Conservation (phyloP, 306 rosid genomes). For the Cucurbita moschata region DNA sequence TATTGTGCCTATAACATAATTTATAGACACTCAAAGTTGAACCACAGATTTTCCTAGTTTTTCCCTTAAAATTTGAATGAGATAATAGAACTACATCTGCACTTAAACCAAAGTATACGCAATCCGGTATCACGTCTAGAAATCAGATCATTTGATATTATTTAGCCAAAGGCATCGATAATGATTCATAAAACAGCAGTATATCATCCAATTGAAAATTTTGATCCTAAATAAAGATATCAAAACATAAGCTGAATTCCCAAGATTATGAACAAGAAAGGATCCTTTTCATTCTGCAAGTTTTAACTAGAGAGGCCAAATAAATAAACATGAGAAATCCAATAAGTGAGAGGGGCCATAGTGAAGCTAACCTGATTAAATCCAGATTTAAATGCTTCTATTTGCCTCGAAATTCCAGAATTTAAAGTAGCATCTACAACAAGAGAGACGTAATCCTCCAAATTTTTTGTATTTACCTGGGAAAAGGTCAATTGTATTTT, state of each 20-base stretch:
- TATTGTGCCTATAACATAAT: background rate
- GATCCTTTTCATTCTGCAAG: background rate
- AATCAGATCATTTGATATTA: background rate
- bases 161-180: background rate
- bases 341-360: background rate
- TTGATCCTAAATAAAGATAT: background rate
- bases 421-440: constrained; percentile 59
- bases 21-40: background rate
- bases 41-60: background rate
- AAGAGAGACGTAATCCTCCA: constrained; percentile 65
- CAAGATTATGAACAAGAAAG: background rate
- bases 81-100: background rate
- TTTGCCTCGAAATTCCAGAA: constrained; percentile 75
- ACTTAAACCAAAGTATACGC: background rate
- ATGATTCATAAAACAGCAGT: background rate
- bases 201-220: background rate
- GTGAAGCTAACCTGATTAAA: constrained; percentile 57
- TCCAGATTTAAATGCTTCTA: constrained; percentile 87
- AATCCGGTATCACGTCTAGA: background rate
- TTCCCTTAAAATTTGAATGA: background rate
- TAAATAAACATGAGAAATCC: background rate
- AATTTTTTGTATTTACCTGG: constrained; percentile 60
- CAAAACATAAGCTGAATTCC: background rate
- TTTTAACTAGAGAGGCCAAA: background rate
- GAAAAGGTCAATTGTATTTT: constrained; percentile 5